A percentile compares a stretch with the other conserved stretches of the same genome.
Evolutionary conservation across 345 rosid genomes (phyloP).

Genomic region (Draba incana): DNA sequence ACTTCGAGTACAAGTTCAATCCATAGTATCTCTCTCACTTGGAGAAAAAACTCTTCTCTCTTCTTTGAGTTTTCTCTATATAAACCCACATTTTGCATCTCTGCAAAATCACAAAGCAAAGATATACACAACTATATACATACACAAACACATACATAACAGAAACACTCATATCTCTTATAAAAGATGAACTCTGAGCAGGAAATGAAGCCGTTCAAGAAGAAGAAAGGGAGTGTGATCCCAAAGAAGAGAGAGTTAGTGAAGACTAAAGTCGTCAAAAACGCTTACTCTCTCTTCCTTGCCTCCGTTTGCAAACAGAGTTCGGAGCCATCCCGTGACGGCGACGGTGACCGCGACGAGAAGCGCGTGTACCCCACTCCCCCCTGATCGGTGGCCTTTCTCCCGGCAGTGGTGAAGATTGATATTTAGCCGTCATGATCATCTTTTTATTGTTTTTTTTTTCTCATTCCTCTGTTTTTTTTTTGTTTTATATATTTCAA

Average conservation of each 20-base stretch:
- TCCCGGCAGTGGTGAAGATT: not conserved
- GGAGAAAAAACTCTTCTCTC: not conserved
- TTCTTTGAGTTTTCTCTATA: not conserved
- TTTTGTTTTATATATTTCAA: not conserved
- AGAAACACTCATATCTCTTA: not conserved
- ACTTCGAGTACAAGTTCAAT: not conserved
- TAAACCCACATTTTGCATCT: conserved; percentile 3
- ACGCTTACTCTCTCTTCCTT: conserved; percentile 17
- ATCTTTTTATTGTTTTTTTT: conserved; percentile 14
- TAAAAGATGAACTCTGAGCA: conserved; percentile 13
- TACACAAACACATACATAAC: not conserved
- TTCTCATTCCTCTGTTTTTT: conserved; percentile 4
- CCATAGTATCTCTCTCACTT: not conserved
- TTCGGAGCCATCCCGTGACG: conserved; percentile 6
- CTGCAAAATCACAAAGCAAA: conserved; percentile 3
- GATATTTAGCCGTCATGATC: conserved; percentile 15
- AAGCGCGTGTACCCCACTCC: conserved; percentile 29
- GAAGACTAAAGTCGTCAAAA: conserved; percentile 48
- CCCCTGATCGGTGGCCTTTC: conserved; percentile 8
- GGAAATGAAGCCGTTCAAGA: conserved; percentile 39
- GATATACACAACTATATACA: not conserved
- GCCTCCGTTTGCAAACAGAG: conserved; percentile 8
- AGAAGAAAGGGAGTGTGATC: conserved; percentile 48
- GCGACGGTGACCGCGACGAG: not conserved
- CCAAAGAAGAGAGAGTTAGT: conserved; percentile 49